Evolutionary conservation across 768 basidiomycete genomes (phyloP).

Genomic region (Naganishia antarctica): DNA sequence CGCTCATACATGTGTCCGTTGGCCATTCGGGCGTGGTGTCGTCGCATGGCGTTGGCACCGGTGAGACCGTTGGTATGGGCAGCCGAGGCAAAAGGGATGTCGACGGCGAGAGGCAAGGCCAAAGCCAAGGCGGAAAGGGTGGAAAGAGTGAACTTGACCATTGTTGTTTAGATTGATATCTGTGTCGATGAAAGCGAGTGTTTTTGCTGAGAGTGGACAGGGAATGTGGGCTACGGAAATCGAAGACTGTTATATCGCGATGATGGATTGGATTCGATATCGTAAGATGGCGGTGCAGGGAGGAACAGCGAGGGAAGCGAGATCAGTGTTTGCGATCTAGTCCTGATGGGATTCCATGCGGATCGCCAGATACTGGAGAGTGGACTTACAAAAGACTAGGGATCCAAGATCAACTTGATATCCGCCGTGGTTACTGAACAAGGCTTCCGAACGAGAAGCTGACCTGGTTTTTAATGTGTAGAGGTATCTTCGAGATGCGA

Average conservation of each 20-base stretch:
- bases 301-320: too few species aligned
- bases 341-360: too few species aligned
- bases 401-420: slow-evolving; percentile 10
- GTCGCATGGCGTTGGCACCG: slow-evolving; percentile 3
- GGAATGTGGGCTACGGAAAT: not conserved
- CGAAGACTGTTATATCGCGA: too few species aligned
- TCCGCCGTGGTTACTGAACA: not conserved
- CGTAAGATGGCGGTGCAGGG: too few species aligned
- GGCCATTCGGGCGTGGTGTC: slow-evolving; percentile 26
- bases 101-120: slow-evolving; percentile 9
- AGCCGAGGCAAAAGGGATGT: slow-evolving; percentile 9
- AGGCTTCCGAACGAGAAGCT: not conserved
- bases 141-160: slow-evolving; percentile 19
- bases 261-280: too few species aligned
- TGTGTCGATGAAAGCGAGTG: slow-evolving; percentile 13
- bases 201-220: not conserved
- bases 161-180: slow-evolving; percentile 15
- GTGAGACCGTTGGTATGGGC: slow-evolving; percentile 1
- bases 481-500: too few species aligned
- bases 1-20: not conserved
- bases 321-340: too few species aligned
- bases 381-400: slow-evolving; percentile 10
- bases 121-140: slow-evolving; percentile 20
- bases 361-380: too few species aligned
- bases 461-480: not conserved